Evolutionary conservation across 768 basidiomycete species (phyloP), one percentile per base, ranked within the genome.

Genomic region (Macrolepiota dolichaula): DNA sequence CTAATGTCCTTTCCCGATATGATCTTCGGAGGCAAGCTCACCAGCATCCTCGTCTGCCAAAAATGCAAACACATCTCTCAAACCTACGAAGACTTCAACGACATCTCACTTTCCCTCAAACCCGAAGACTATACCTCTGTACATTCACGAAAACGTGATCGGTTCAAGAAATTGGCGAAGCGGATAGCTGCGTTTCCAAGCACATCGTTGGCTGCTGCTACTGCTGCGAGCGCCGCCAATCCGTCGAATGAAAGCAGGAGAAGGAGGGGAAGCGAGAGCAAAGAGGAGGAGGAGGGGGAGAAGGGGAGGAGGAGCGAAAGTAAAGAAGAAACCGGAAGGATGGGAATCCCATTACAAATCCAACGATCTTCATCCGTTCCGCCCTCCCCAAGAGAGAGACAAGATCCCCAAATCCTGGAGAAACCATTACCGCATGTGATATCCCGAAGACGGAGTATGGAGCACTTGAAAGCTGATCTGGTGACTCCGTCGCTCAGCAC

Each of bases 21-120:
- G 78, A 79, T 97, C 59, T 98, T 97, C 67, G 91, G 92, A 35
- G 96, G 96, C 4, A 84, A 86, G 67, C 80, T 98, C 51, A 88
- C 93, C 4, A 92, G 90, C 75, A 88, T 97, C 69, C 88, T 98
- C 52, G 90, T 98, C 2, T 98, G 96, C 72, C 93, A 95, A 66
- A 85, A 85, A 61, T 98, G 96, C 84, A 96, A 96, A 72, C 86
- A 92, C 67, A 85, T 97, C 53, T 96, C 94, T 2, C 87, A 94
- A 65, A 92, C 91, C 4, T 90, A 91, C 69, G 96, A 98, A 72
- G 93, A 94, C 69, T 98, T 97, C 72, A 89, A 91, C 71, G 96
- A 97, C 72, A 88, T 98, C 66, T 94, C 92, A 55, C 77, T 98
- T 36, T 91, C 89, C 72, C 89, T 96, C 72, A 92, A 89, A 70